Base-by-base conservation (phyloP, 306 rosid genomes). In the Herpetospermum pedunculosum region DNA sequence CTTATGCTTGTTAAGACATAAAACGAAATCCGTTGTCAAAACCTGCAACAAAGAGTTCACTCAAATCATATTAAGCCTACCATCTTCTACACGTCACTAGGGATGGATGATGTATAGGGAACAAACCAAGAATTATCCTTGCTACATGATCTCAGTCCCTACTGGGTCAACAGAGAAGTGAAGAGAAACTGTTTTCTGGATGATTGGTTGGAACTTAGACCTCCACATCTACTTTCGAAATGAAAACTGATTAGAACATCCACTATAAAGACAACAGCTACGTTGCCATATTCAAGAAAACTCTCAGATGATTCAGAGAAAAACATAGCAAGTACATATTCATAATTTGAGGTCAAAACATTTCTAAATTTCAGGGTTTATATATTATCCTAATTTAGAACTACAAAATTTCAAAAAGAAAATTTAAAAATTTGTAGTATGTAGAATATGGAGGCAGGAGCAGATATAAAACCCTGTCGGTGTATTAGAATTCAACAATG, bases 111-210 rank as follows among this genome's bases (percentile, higher is more conserved):
- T 69, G 73, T 69, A 41, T 8, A 26, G 80, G 38, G 34, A 78
- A 76, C 90, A 72, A 70, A 86, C 96, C 87, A 65, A 25, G 40
- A 77, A 67, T 38, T 25, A 57, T 77, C 77, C 79, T 75, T 59
- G 25, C 86, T 91, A 91, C 97, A 93, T 93, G 68, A 91, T 80
- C 88, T 91, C 96, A 73, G 90, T 93, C 73, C 98, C 95, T 63
- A 91, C 87, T 13, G 97, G 98, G 80, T 91, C 94, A 73, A 91
- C 90, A 34, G 85, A 79, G 83, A 86, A 88, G 82, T 86, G 87
- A 75, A 93, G 83, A 58, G 92, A 81, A 43, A 93, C 53, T 67
- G 81, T 88, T 81, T 83, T 87, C 84, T 76, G 80, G 80, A 82
- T 73, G 79, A 93, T 83, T 29, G 88, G 86, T 86, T 86, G 85